A percentile compares a stretch with the other conserved stretches of the same genome.
Conservation (phyloP, 1,284 basidiomycete genomes). For the Boletus mariae region DNA sequence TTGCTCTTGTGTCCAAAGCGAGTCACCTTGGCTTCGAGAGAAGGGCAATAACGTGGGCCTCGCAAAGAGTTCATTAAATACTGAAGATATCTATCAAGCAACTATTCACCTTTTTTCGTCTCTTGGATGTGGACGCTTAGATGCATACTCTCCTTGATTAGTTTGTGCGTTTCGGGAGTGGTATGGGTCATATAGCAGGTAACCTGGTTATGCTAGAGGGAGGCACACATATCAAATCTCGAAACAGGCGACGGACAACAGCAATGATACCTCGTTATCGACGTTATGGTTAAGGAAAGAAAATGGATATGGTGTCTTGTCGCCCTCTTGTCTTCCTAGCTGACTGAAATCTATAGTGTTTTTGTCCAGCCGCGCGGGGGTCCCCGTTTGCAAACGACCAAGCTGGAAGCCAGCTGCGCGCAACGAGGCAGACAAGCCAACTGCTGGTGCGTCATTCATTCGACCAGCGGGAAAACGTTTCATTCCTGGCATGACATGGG, state of each 20-base stretch:
- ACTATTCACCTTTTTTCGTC: constrained; percentile 65
- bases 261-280: constrained; percentile 44
- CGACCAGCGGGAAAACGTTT: constrained; percentile 82
- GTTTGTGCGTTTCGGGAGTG: constrained; percentile 66
- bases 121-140: constrained; percentile 82
- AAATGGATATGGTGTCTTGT: constrained; percentile 59
- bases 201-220: constrained; percentile 63
- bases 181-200: constrained; percentile 74
- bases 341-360: constrained; percentile 66
- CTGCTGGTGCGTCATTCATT: constrained; percentile 69
- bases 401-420: constrained; percentile 74
- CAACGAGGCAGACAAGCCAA: constrained; percentile 75
- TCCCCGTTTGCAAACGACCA: constrained; percentile 85
- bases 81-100: neutral
- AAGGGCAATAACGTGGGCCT: constrained; percentile 91
- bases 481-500: constrained; percentile 46
- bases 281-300: constrained; percentile 50
- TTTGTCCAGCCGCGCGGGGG: constrained; percentile 75
- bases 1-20: constrained; percentile 70
- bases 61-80: neutral
- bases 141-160: constrained; percentile 73
- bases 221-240: constrained; percentile 1
- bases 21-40: constrained; percentile 82
- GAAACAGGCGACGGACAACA: neutral
- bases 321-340: constrained; percentile 60